Evolutionary conservation across 345 rosid species (phyloP), one percentile per base, ranked within the genome.

Genomic region (Theobroma cacao): DNA sequence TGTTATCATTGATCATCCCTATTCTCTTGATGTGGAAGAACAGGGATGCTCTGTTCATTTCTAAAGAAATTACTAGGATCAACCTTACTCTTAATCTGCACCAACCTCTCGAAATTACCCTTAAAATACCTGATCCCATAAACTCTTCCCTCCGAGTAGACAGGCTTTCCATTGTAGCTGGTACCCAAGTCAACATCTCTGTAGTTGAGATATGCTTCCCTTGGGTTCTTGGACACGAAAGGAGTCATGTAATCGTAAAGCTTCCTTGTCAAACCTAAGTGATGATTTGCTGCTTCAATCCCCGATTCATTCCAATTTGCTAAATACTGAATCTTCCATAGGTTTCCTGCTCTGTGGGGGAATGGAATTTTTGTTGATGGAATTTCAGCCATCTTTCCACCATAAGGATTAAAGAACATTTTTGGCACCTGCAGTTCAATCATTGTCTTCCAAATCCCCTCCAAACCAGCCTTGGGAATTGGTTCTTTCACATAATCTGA

Each of bases 381-480:
- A 74, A 90, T 88, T 61, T 67, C 74, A 45, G 80, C 60, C 91
- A 90, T 88, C 53, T 60, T 80, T 8, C 91, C 93, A 1, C 93
- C 93, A 7, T 81, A 90, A 1, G 91, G 84, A 62, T 24, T 60
- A 28, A 82, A 45, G 14, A 22, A 18, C 50, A 77, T 4, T 31
- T 0, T 8, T 22, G 70, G 65, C 4, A n/a, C 18, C 31, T 72
- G 18, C 3, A 75, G 72, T 61, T 78, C 82, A 10, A 79, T 50
- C 74, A 82, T 69, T 40, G 47, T 58, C 72, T 82, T 41, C 81
- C 79, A 74, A 0, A 82, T 38, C 9, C 76, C 40, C 9, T 78
- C 76, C 79, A 82, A 22, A 6, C 74, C 73, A 7, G 38, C 76
- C 65, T 43, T 68, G 12, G 82, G 81, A n/a, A n/a, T n/a, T n/a